Evolutionary conservation across 371 early-diverging fungal genomes (phyloP).

Genomic region (Lichtheimia corymbifera): DNA sequence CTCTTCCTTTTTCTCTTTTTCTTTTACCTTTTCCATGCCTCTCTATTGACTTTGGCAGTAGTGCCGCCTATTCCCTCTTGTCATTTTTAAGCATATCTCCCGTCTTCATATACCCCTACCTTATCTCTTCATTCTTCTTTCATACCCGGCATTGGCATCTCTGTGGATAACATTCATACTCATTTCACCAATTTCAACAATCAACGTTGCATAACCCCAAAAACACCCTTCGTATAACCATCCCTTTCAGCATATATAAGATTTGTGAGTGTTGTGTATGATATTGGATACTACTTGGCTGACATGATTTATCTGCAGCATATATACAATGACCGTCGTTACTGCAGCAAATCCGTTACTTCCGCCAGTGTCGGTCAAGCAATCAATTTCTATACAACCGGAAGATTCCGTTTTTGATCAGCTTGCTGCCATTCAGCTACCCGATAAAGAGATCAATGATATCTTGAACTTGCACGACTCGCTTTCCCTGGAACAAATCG

Average conservation of each 20-base stretch:
- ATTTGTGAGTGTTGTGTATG: slow-evolving; percentile 2
- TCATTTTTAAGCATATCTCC: slow-evolving; percentile 5
- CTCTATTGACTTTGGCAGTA: background rate
- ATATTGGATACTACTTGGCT: background rate
- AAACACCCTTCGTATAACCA: background rate
- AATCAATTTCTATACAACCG: slow-evolving; percentile 15
- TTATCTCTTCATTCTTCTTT: background rate
- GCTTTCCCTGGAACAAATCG: slow-evolving; percentile 35
- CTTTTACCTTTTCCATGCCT: background rate
- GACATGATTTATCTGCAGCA: slow-evolving; percentile 4
- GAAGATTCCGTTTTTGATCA: slow-evolving; percentile 16
- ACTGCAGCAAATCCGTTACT: slow-evolving; percentile 4
- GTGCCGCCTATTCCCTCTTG: slow-evolving; percentile 3
- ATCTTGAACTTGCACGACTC: slow-evolving; percentile 37
- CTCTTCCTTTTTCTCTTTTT: slow-evolving; percentile 13
- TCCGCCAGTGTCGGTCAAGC: slow-evolving; percentile 14
- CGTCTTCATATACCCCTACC: background rate
- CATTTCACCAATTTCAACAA: background rate
- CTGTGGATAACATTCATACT: slow-evolving; percentile 3
- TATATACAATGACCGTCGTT: slow-evolving; percentile 1
- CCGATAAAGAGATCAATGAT: slow-evolving; percentile 33
- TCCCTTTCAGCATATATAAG: background rate
- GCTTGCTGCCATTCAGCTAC: slow-evolving; percentile 22
- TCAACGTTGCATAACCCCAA: background rate
- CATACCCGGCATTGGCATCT: background rate